Percentiles rank a stretch among this genome's conserved stretches.
Conservation (phyloP, 139 green algal genomes). For the Chlorella sp. region DNA sequence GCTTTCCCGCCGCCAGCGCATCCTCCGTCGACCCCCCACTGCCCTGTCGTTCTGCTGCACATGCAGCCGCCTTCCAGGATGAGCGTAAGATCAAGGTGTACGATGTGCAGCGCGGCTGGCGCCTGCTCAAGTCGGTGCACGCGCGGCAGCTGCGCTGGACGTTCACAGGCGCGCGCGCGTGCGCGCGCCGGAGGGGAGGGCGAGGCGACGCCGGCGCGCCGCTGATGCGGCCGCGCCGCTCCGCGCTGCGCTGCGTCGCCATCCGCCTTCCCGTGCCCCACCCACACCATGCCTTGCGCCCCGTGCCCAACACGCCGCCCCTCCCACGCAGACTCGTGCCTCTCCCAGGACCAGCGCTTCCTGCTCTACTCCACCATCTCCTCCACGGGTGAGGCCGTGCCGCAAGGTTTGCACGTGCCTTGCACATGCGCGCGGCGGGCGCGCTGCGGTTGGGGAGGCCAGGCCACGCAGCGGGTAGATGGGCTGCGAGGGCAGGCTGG, state of each 20-base stretch:
- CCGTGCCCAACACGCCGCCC: no score
- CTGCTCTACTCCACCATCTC: conserved; percentile 84
- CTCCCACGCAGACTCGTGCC: conserved; percentile 83
- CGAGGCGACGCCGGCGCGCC: no score
- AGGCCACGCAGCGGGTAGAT: no score
- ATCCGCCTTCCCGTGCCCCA: no score
- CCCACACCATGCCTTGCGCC: not conserved
- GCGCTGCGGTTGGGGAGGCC: no score
- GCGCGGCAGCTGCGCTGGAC: conserved; percentile 72
- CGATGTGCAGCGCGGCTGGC: conserved; percentile 60
- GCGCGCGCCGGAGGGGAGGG: no score
- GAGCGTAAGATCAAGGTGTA: conserved; percentile 79
- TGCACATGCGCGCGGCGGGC: no score
- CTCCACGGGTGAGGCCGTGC: no score
- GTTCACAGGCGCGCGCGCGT: conserved; percentile 45
- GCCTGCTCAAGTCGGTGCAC: conserved; percentile 78
- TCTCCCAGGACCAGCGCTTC: conserved; percentile 75
- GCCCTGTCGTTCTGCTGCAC: not conserved
- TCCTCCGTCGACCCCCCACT: not conserved
- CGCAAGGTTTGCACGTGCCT: no score
- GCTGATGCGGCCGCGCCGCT: no score
- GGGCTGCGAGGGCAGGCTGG: no score
- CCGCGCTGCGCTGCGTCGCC: no score
- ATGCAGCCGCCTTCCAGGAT: conserved; percentile 55
- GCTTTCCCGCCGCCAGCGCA: not conserved